Evolutionary conservation across 2,329 filamentous ascomycete species (phyloP).

Genomic region (Metarhizium guizhouense): DNA sequence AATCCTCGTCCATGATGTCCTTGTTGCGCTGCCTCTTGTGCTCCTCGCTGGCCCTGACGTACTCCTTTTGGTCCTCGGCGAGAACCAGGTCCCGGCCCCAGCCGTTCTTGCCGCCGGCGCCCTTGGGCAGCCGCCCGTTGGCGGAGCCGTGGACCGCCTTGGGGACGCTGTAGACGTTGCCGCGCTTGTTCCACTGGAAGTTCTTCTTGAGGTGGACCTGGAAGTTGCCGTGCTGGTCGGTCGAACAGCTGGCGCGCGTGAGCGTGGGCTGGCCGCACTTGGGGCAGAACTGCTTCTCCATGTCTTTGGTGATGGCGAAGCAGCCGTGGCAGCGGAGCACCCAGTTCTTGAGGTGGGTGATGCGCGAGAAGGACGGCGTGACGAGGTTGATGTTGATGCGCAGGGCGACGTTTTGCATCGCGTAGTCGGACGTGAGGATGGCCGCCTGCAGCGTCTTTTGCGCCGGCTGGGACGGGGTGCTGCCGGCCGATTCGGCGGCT

Average conservation of each 20-base stretch:
- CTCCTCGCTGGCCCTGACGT: constrained; percentile 51
- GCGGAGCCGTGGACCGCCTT: constrained; percentile 77
- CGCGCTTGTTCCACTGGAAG: constrained; percentile 91
- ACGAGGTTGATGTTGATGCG: constrained; percentile 91
- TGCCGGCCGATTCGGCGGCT: constrained; percentile 48
- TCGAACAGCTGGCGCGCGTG: constrained; percentile 77
- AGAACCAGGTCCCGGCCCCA: constrained; percentile 82
- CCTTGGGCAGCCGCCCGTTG: constrained; percentile 63
- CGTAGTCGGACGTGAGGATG: constrained; percentile 91
- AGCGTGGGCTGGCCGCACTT: constrained; percentile 83
- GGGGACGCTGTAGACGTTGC: constrained; percentile 86
- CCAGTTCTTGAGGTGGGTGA: constrained; percentile 79
- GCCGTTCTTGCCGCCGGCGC: constrained; percentile 70
- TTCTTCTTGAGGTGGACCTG: constrained; percentile 84
- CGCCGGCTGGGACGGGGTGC: constrained; percentile 38
- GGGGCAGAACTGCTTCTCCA: constrained; percentile 85
- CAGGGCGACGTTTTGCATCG: constrained; percentile 94
- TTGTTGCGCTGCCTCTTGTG: constrained; percentile 60
- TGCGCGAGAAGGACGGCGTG: constrained; percentile 67
- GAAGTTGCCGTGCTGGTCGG: constrained; percentile 71
- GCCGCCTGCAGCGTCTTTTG: constrained; percentile 70
- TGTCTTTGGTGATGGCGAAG: constrained; percentile 77
- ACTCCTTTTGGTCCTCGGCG: constrained; percentile 95
- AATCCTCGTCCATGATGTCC: constrained; percentile 93
- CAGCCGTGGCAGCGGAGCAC: constrained; percentile 90